Base-by-base conservation (phyloP, 139 green algal genomes). In the Diplosphaera chodatii region DNA sequence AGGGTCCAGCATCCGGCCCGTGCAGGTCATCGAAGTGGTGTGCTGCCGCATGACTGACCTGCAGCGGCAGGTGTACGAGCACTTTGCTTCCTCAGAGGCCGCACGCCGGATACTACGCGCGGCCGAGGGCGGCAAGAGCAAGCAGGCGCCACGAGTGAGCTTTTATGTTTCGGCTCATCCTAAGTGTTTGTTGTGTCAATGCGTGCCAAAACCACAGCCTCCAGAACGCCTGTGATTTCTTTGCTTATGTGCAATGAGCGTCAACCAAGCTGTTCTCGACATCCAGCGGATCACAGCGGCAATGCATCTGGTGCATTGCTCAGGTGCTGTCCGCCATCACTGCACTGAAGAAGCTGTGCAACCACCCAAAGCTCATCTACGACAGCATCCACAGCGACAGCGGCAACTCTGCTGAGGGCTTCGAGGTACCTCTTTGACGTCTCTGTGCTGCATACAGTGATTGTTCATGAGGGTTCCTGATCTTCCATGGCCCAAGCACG, bases 271-370 rank as follows among this genome's bases (percentile, higher is more conserved):
- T n/a, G n/a, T n/a, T n/a, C n/a, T n/a, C n/a, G n/a, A n/a, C n/a
- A n/a, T n/a, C n/a, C n/a, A n/a, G n/a, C n/a, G n/a, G n/a, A n/a
- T 29, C 25, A 34, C 27, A 40, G 28, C 28, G 30, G 68, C 83
- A 1, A 82, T 82, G 64, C 66, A 83, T 64, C 37, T 48, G 37
- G 6, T 6, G 37, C 37, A 48, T 48, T 6, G 8, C 37, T 5
- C 76, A 82, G 16, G 89, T 93, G 23, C 87, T 97, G 37, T 83
- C 82, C 20, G 92, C 92, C 74, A 97, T 97, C 84, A 97, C 90
- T 29, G 82, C 80, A 1, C 82, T 99, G 4, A 96, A 96, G 76
- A 98, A 99, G 89, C 90, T 99, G 64, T 95, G 93, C 88, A 98
- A 97, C 86, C 94, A 99, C 82, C 94, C 94, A 15, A 98, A 97